Conservation (phyloP, 1,139 yeast genomes). For the Scheffersomyces parashehatae region DNA sequence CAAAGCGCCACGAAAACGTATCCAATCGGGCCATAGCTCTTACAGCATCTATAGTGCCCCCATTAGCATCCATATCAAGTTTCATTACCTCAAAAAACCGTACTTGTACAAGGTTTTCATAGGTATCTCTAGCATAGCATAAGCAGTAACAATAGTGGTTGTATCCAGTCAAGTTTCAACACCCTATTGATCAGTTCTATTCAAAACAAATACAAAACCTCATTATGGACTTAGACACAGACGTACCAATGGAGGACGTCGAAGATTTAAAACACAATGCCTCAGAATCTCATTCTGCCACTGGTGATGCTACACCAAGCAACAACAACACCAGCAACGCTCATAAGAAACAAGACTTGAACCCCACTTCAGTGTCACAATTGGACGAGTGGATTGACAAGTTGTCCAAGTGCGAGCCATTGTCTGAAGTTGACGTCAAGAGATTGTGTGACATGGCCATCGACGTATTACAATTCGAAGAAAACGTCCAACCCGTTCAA, state of each 20-base stretch:
- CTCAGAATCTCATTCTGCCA: slow-evolving; percentile 9
- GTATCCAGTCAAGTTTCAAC: too few species aligned
- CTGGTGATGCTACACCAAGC: slow-evolving; percentile 3
- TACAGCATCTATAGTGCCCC: too few species aligned
- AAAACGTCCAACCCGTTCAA: slow-evolving; percentile 90
- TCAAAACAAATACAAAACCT: neutral
- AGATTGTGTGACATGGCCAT: slow-evolving; percentile 87
- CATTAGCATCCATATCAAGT: too few species aligned
- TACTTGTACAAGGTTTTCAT: too few species aligned
- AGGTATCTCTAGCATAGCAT: too few species aligned
- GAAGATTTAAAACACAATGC: slow-evolving; percentile 32
- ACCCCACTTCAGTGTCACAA: slow-evolving; percentile 51
- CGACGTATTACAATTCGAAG: slow-evolving; percentile 86
- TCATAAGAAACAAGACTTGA: slow-evolving; percentile 25
- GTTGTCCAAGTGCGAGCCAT: slow-evolving; percentile 76
- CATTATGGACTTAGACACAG: slow-evolving; percentile 64
- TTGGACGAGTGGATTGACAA: slow-evolving; percentile 89
- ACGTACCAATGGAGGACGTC: slow-evolving; percentile 73
- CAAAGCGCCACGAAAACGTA: too few species aligned
- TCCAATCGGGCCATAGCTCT: too few species aligned
- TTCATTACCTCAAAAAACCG: too few species aligned
- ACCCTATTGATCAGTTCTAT: too few species aligned
- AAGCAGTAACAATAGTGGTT: too few species aligned
- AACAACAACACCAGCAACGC: slow-evolving; percentile 8
- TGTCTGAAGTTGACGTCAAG: slow-evolving; percentile 80